phyloP scores from a whole-genome alignment of 306 rosid species.

The Urtica urens region DNA sequence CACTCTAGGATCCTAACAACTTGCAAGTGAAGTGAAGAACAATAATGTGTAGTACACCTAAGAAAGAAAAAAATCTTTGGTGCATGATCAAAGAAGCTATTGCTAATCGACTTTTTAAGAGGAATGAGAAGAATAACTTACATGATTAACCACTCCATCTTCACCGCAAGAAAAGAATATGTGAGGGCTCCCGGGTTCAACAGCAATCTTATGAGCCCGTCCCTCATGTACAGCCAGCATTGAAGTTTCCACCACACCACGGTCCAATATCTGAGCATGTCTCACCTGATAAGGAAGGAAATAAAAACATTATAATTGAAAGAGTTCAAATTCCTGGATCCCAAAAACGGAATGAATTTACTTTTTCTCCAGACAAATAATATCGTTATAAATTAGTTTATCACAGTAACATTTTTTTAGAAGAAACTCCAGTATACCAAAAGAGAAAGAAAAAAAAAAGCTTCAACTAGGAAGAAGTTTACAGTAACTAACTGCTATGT shows the following conservation, averaged over 20 bases:
- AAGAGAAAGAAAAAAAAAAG: not conserved
- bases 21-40: too few species aligned
- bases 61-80: too few species aligned
- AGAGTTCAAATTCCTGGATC: not conserved
- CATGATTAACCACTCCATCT: conserved; percentile 92
- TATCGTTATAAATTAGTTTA: too few species aligned
- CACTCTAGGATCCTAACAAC: too few species aligned
- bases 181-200: conserved; percentile 95
- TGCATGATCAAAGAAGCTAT: too few species aligned
- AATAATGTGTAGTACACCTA: too few species aligned
- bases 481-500: too few species aligned
- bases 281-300: conserved; percentile 57
- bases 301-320: not conserved
- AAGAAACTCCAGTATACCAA: not conserved
- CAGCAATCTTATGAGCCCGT: conserved; percentile 85
- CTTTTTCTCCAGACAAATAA: too few species aligned
- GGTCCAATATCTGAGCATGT: conserved; percentile 51
- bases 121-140: conserved; percentile 34
- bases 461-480: too few species aligned
- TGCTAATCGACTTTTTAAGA: too few species aligned
- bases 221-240: conserved; percentile 54
- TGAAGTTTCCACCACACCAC: conserved; percentile 42
- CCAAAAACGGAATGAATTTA: too few species aligned
- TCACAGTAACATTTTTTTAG: too few species aligned
- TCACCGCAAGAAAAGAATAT: conserved; percentile 87